phyloP scores from a whole-genome alignment of 1,139 yeast species.

The Yamadazyma membranifaciens region DNA sequence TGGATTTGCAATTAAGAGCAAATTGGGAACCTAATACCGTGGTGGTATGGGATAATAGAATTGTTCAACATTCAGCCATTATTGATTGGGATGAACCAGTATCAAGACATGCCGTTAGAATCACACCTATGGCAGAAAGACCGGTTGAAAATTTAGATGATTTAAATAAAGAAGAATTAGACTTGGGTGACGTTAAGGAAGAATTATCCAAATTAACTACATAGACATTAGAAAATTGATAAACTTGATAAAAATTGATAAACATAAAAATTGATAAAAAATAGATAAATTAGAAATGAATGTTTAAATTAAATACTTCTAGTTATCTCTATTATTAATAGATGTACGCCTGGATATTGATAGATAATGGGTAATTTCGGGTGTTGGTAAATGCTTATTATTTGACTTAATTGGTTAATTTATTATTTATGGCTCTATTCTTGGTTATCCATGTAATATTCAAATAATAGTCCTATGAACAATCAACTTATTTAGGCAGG shows the following conservation, averaged over 20 bases:
- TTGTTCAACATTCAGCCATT: conserved; percentile 60
- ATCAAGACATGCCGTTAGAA: conserved; percentile 65
- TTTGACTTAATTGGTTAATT: too few species aligned
- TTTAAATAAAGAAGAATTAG: conserved; percentile 22
- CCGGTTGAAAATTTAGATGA: conserved; percentile 35
- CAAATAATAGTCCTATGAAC: too few species aligned
- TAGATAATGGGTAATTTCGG: too few species aligned
- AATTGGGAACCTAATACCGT: conserved; percentile 50
- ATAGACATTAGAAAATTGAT: not conserved
- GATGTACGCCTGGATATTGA: too few species aligned
- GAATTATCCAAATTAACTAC: conserved; percentile 23
- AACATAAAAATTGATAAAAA: not conserved
- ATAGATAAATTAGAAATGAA: not conserved
- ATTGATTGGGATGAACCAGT: conserved; percentile 54
- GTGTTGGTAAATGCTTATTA: too few species aligned
- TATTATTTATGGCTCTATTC: too few species aligned
- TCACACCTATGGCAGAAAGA: conserved; percentile 63
- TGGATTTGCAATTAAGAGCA: conserved; percentile 40
- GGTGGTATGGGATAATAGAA: conserved; percentile 70
- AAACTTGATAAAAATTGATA: too few species aligned
- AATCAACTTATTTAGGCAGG: too few species aligned
- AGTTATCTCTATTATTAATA: too few species aligned
- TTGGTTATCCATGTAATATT: too few species aligned
- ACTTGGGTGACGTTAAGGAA: conserved; percentile 35
- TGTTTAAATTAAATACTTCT: too few species aligned